Percentiles rank a stretch among this genome's conserved stretches.
phyloP scores from a whole-genome alignment of 805 yeast species.

The Schizosaccharomyces pombe region DNA sequence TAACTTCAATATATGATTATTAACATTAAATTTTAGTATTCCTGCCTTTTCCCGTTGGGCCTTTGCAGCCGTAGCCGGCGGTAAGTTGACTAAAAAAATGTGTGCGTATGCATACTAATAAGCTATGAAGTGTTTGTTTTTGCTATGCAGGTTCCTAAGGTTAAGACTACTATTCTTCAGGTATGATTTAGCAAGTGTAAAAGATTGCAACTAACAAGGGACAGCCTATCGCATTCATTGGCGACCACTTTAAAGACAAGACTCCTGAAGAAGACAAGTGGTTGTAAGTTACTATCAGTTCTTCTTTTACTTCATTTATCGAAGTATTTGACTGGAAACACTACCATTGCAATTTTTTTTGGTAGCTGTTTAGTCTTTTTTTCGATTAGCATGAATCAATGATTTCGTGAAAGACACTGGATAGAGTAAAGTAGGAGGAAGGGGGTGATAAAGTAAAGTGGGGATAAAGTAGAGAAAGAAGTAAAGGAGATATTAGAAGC shows the following conservation, averaged over 20 bases:
- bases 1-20: not conserved
- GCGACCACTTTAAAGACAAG: slow-evolving; percentile 1
- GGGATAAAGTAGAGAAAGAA: too few species aligned
- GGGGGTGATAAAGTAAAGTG: too few species aligned
- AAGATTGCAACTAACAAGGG: not conserved
- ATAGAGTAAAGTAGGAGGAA: too few species aligned
- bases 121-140: not conserved
- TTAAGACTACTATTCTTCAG: not conserved
- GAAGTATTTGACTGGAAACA: too few species aligned
- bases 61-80: not conserved
- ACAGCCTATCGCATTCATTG: not conserved
- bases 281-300: not conserved
- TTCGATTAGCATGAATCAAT: too few species aligned
- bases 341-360: too few species aligned
- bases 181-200: not conserved
- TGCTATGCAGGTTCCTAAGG: slow-evolving; percentile 1
- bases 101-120: not conserved
- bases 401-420: too few species aligned
- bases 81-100: not conserved
- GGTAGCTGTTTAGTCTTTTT: too few species aligned
- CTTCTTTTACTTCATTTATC: not conserved
- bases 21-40: not conserved
- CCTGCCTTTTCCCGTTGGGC: not conserved
- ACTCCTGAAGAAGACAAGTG: slow-evolving; percentile 3
- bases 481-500: too few species aligned